phyloP scores from a whole-genome alignment of 2,329 filamentous ascomycete species.

The Trichophyton equinum region DNA sequence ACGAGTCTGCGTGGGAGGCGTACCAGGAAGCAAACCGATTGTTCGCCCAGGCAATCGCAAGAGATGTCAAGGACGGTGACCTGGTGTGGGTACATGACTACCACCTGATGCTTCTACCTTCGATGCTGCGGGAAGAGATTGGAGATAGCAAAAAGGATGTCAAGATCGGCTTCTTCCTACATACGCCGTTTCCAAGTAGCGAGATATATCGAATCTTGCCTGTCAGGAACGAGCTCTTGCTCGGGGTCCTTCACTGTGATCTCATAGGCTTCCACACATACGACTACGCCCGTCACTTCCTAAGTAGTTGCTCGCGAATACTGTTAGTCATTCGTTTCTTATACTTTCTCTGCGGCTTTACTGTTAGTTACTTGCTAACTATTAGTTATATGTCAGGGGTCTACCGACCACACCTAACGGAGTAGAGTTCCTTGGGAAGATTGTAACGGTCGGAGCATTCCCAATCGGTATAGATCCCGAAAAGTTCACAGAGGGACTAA shows the following conservation, averaged over 20 bases:
- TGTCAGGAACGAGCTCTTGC: slow-evolving; percentile 75
- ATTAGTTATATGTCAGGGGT: slow-evolving; percentile 24
- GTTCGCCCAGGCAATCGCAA: slow-evolving; percentile 77
- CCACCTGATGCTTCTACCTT: slow-evolving; percentile 89
- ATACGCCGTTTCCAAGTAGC: slow-evolving; percentile 92
- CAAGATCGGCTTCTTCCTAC: slow-evolving; percentile 96
- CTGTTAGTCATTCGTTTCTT: slow-evolving; percentile 43
- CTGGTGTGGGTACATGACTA: slow-evolving; percentile 98
- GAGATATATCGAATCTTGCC: slow-evolving; percentile 95
- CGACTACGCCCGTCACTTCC: slow-evolving; percentile 94
- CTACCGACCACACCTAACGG: slow-evolving; percentile 73
- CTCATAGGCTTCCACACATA: slow-evolving; percentile 97
- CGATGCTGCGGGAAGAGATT: slow-evolving; percentile 88
- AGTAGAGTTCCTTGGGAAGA: slow-evolving; percentile 77
- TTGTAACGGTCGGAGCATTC: slow-evolving; percentile 86
- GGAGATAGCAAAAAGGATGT: slow-evolving; percentile 72
- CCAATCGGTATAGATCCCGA: slow-evolving; percentile 97
- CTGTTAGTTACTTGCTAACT: background rate
- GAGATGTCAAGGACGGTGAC: slow-evolving; percentile 84
- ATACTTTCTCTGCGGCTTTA: background rate
- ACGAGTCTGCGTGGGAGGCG: slow-evolving; percentile 85
- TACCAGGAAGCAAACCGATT: slow-evolving; percentile 87
- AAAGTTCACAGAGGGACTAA: slow-evolving; percentile 80
- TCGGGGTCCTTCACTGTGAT: slow-evolving; percentile 83
- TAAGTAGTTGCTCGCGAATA: slow-evolving; percentile 92